Evolutionary conservation across 2,329 filamentous ascomycete genomes (phyloP).

Genomic region (Leptographium wingfieldii): DNA sequence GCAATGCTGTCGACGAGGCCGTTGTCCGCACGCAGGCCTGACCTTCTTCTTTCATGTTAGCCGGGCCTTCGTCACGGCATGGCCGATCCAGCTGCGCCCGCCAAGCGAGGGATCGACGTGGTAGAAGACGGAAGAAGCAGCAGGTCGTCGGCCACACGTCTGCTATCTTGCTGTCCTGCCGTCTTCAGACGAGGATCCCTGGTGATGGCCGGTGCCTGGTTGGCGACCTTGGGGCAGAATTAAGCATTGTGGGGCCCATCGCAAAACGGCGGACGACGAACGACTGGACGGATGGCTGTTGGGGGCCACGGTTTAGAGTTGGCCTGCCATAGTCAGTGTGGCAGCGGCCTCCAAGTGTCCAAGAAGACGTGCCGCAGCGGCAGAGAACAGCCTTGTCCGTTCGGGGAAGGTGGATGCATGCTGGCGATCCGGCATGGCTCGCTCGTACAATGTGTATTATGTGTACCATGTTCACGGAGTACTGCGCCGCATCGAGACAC

Average conservation of each 20-base stretch:
- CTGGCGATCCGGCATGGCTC: neutral
- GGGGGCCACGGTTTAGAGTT: neutral
- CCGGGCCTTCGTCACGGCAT: neutral
- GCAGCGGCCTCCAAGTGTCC: neutral
- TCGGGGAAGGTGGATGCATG: neutral
- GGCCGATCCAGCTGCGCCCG: too few species aligned
- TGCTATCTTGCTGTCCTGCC: too few species aligned
- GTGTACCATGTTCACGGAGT: neutral
- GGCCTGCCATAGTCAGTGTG: neutral
- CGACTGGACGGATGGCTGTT: neutral
- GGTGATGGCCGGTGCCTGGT: neutral
- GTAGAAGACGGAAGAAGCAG: too few species aligned
- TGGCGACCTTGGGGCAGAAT: neutral
- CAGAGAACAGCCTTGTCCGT: neutral
- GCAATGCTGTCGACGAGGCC: neutral
- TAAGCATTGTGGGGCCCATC: neutral
- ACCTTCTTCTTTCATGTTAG: conserved; percentile 9
- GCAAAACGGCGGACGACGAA: neutral
- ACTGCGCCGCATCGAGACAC: too few species aligned
- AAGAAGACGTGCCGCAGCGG: neutral
- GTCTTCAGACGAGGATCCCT: too few species aligned
- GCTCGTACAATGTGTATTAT: neutral
- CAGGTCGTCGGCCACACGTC: too few species aligned
- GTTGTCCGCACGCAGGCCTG: neutral
- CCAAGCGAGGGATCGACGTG: too few species aligned